Evolutionary conservation across 2,329 filamentous ascomycete genomes (phyloP), one percentile per base, ranked within the genome.

Genomic region (Zasmidium citrigriseum): DNA sequence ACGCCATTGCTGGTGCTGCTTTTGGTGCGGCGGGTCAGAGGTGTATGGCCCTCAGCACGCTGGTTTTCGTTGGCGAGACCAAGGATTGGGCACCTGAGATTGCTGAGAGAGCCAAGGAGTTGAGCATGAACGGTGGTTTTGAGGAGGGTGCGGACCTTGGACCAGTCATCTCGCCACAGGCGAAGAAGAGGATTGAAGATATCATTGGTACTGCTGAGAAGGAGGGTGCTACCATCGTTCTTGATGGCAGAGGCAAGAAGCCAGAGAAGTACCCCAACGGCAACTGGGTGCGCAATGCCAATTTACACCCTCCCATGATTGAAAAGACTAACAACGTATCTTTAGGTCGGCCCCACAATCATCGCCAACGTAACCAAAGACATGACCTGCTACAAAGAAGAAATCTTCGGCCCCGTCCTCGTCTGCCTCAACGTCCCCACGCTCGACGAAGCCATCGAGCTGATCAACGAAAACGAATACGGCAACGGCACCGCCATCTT

Each of bases 401-500:
- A 95, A 76, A 91, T 95, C 70, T 95, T 95, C 65, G 90, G 90
- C 1, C 90, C 90, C 1, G 90, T 95, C 10, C 83, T 95, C 18
- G 89, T 95, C 57, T 92, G 89, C 78, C 79, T 95, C 62, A 90
- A 90, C 69, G 88, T 89, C 18, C 84, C 88, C 45, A 91, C 89
- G 4, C 83, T 93, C 55, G 89, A 93, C 70, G 89, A 91, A 54
- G 90, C 90, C 38, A 87, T 95, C 68, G 84, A 89, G 27, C 79
- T 93, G 64, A 93, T 95, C 80, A 95, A 95, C 79, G 81, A 78
- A 60, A 95, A 95, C 77, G 89, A 92, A 76, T 95, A 95, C 75
- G 90, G 90, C 67, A 95, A 95, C 79, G 90, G 90, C 65, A 87
- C 87, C 11, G 90, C 91, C 68, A 90, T 95, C 79, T 95, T 95